Evolutionary conservation across 1,284 basidiomycete species (phyloP), one percentile per base, ranked within the genome.

Genomic region (Porogramme epimiltina): DNA sequence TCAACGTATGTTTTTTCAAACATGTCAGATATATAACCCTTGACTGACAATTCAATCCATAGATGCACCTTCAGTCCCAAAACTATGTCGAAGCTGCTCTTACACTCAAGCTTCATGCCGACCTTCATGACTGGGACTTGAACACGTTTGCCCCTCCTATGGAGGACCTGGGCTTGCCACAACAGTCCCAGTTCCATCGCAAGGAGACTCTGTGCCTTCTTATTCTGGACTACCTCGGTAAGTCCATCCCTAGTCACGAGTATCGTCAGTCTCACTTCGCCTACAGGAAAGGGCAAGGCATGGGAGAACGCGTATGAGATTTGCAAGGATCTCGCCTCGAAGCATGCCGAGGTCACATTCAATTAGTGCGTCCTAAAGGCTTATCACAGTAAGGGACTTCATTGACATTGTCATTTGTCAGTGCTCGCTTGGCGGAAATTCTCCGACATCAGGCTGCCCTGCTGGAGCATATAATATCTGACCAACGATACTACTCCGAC

Each of bases 251-350:
- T 31, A 13, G 28, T 31, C 8, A 31, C 8, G 13, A 13, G 28
- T 6, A 13, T 31, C 8, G 6, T 31, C 28, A 31, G 19, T 31
- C 10, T 22, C 11, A 50, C 33, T 8, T 40, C 20, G 31, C 36
- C 13, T 44, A 31, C 58, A 93, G 92, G 91, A 47, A 93, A 94
- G 70, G 96, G 95, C 2, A 94, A 96, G 65, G 95, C 96, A 3
- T 98, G 94, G 84, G 96, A 99, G 71, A 89, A 84, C 49, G 95
- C 94, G 2, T 85, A 97, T 46, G 91, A 93, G 55, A 90, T 98
- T 49, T 97, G 93, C 73, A 91, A 92, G 71, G 95, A 96, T 62
- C 74, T 97, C 11, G 87, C 87, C 11, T 80, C 77, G 54, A 92
- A 96, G 64, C 94, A 97, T 70, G 81, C 89, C 9, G 85, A 85